A percentile compares a stretch with the other conserved stretches of the same genome.
These are phyloP conservation scores for Arthrobotrys sinensis DNA, from an alignment of 2,329 filamentous ascomycete species.

Conservation along the genomic window DNA sequence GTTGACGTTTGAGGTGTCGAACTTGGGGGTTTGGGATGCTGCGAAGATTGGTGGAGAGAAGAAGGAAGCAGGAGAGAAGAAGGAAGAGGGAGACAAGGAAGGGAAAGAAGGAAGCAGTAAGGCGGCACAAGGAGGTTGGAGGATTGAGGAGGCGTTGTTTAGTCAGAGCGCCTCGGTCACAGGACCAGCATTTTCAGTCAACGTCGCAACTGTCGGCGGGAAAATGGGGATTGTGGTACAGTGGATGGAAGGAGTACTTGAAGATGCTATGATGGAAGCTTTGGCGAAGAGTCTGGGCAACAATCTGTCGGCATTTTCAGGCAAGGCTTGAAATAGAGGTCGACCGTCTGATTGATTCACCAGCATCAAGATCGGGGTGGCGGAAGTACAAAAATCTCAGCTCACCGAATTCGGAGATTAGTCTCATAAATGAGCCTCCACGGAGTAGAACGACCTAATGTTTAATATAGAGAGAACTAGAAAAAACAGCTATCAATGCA, in stretches of 20 bases:
- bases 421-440: not conserved
- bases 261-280: constrained; percentile 67
- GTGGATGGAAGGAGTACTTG: constrained; percentile 71
- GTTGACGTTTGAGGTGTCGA: constrained; percentile 72
- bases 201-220: constrained; percentile 70
- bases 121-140: constrained; percentile 64
- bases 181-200: constrained; percentile 70
- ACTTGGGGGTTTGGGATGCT: constrained; percentile 70
- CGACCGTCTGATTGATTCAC: not conserved
- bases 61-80: not conserved
- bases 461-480: not conserved
- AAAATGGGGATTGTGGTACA: constrained; percentile 69
- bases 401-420: not conserved
- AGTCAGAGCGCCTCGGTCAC: constrained; percentile 70
- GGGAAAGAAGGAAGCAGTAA: constrained; percentile 17
- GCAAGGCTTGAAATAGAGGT: constrained; percentile 1
- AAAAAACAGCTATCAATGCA: not conserved
- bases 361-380: not conserved
- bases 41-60: constrained; percentile 26
- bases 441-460: not conserved
- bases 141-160: constrained; percentile 70
- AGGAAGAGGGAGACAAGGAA: not conserved
- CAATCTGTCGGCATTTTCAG: constrained; percentile 3
- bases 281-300: constrained; percentile 67
- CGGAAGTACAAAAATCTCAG: not conserved